phyloP scores from a whole-genome alignment of 495 filamentous ascomycete species.

The Paragyromitra xinjiangensis region DNA sequence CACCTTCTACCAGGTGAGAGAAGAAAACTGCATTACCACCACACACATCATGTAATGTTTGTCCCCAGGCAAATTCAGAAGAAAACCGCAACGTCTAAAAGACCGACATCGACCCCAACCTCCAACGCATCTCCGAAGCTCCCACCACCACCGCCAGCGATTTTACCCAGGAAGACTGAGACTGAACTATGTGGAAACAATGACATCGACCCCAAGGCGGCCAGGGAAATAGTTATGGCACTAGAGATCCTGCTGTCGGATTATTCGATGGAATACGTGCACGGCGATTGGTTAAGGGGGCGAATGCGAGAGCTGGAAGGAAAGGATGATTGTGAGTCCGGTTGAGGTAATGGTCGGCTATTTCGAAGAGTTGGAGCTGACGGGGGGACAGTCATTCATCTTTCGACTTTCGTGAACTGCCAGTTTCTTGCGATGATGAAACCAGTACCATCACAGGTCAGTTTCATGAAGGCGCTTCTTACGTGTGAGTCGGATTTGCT shows the following conservation, averaged over 20 bases:
- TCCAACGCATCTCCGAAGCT: slow-evolving; percentile 17
- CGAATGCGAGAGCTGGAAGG: slow-evolving; percentile 57
- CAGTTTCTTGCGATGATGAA: slow-evolving; percentile 55
- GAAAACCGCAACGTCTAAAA: slow-evolving; percentile 26
- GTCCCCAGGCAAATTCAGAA: slow-evolving; percentile 58
- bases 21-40: neutral
- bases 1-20: slow-evolving; percentile 7
- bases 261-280: slow-evolving; percentile 53
- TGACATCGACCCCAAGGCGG: slow-evolving; percentile 35
- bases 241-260: slow-evolving; percentile 59
- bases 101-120: slow-evolving; percentile 29
- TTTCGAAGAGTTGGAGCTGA: slow-evolving; percentile 21
- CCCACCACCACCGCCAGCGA: slow-evolving; percentile 3
- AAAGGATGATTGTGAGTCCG: slow-evolving; percentile 56
- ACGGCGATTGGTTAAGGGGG: slow-evolving; percentile 55
- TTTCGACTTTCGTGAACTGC: slow-evolving; percentile 58
- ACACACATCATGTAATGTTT: slow-evolving; percentile 56
- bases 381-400: slow-evolving; percentile 57
- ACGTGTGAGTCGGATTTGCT: slow-evolving; percentile 41
- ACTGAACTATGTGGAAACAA: slow-evolving; percentile 8
- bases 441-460: slow-evolving; percentile 56
- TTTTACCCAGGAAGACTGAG: slow-evolving; percentile 15
- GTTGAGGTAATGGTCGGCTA: neutral
- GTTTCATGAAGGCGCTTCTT: slow-evolving; percentile 55
- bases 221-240: slow-evolving; percentile 55